These are phyloP conservation scores for Angophora floribunda DNA, from an alignment of 345 rosid genomes.

Conservation along the genomic window DNA sequence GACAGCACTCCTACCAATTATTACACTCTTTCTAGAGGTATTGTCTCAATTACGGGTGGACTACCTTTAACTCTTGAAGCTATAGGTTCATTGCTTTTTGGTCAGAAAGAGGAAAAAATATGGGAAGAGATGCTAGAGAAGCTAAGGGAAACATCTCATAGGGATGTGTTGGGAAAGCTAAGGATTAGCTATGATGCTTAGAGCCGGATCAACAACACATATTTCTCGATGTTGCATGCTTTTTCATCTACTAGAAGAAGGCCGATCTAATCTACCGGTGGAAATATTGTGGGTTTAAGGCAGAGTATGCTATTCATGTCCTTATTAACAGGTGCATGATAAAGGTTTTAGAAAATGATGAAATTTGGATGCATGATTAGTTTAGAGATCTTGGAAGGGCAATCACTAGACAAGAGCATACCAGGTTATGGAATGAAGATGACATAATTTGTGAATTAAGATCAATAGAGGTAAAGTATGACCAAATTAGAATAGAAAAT, in stretches of 20 bases:
- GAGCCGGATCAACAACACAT: neutral
- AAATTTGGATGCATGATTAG: neutral
- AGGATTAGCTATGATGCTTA: neutral
- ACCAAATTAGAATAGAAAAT: neutral
- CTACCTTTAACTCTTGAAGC: neutral
- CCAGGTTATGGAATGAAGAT: neutral
- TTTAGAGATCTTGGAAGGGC: neutral
- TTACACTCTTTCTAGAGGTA: neutral
- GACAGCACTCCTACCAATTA: no score
- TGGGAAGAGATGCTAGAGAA: neutral
- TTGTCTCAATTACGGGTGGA: neutral
- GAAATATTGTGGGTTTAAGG: neutral
- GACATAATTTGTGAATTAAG: neutral
- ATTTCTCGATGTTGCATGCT: neutral
- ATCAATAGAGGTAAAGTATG: neutral
- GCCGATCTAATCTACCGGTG: accelerated
- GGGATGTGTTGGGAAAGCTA: neutral
- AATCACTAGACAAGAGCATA: accelerated
- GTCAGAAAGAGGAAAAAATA: accelerated
- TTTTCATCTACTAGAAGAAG: accelerated
- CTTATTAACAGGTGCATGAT: neutral
- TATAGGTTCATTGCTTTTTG: neutral
- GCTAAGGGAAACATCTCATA: neutral
- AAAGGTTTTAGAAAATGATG: accelerated
- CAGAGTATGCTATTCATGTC: accelerated